A percentile compares a stretch with the other conserved stretches of the same genome.
Evolutionary conservation across 2,329 filamentous ascomycete species (phyloP).

Genomic region (Diaporthe australafricana): DNA sequence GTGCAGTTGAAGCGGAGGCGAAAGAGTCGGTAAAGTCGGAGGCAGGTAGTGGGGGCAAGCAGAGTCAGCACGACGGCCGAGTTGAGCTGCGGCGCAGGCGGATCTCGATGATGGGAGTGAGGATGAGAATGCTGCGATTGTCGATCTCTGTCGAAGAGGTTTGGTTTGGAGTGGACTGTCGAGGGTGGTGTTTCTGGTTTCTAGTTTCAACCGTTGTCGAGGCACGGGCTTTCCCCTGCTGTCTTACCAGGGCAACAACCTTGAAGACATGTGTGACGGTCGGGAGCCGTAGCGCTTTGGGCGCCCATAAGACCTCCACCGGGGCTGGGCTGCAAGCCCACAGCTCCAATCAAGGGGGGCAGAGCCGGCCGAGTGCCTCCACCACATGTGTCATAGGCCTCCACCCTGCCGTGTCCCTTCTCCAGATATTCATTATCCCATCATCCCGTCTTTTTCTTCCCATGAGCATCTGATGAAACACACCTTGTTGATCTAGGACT

Average conservation of each 20-base stretch:
- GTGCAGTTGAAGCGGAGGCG: constrained; percentile 24
- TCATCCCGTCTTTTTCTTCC: background rate
- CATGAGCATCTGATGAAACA: constrained; percentile 7
- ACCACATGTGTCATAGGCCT: constrained; percentile 20
- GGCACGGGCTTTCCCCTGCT: constrained; percentile 21
- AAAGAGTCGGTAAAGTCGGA: constrained; percentile 29
- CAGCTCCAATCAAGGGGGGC: constrained; percentile 7
- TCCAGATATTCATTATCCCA: constrained; percentile 24
- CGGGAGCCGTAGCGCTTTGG: constrained; percentile 19
- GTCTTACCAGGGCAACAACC: constrained; percentile 20
- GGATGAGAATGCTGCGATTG: constrained; percentile 13
- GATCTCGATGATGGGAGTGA: background rate
- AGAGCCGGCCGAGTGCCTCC: background rate
- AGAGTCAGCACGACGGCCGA: background rate
- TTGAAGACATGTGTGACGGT: constrained; percentile 23
- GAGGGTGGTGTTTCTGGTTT: constrained; percentile 23
- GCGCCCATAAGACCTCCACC: constrained; percentile 9
- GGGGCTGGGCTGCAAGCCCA: constrained; percentile 5
- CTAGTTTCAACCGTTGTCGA: constrained; percentile 22
- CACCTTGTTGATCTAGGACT: background rate
- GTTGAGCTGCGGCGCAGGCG: background rate
- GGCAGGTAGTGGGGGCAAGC: constrained; percentile 24
- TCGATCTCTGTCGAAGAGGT: constrained; percentile 12
- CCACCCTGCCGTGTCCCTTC: background rate
- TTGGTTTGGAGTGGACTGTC: constrained; percentile 12